Evolutionary conservation across 768 basidiomycete species (phyloP), one percentile per base, ranked within the genome.

Genomic region (Coprinopsis marcescibilis): DNA sequence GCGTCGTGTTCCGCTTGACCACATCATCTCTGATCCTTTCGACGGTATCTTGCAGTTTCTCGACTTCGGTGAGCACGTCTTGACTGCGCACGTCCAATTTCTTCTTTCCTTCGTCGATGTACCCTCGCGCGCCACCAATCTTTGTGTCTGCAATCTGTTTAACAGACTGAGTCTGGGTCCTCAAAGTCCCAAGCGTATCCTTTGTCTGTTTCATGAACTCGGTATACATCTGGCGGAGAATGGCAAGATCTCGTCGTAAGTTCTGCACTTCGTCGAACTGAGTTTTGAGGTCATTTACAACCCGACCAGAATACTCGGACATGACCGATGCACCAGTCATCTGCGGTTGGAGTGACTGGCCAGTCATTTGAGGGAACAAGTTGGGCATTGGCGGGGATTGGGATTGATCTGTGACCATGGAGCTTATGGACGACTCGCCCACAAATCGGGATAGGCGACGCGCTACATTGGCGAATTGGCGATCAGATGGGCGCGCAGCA

Each of bases 241-340:
- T 77, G 0, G 89, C 93, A 5, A 99, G 73, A 59, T 98, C 96
- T 1, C 94, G 81, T 11, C 96, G 85, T 15, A 99, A 73, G 57
- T 89, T 89, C 61, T 94, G 92, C 12, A 98, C 85, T 58, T 96
- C 93, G 63, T 95, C 90, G 59, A 93, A 92, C 60, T 98, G 94
- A 2, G 83, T 86, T 64, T 89, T 87, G 50, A 98, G 75, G 58
- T 95, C 90, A 6, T 70, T 68, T 11, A 90, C 84, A 35, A 93
- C 79, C 1, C 86, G 82, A 32, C 60, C 72, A 11, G 86, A 80
- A 58, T 86, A 81, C 40, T 89, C 83, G 10, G 84, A 85, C 59
- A 79, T 62, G 44, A 81, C 67, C 1, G 88, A 88, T n/a, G 75
- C 79, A 3, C 86, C 87, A 0, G 87, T 89, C 69, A 74, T 73